These are phyloP conservation scores for Fomitiporia mediterranea DNA, from an alignment of 1,284 basidiomycete species.

Conservation along the genomic window DNA sequence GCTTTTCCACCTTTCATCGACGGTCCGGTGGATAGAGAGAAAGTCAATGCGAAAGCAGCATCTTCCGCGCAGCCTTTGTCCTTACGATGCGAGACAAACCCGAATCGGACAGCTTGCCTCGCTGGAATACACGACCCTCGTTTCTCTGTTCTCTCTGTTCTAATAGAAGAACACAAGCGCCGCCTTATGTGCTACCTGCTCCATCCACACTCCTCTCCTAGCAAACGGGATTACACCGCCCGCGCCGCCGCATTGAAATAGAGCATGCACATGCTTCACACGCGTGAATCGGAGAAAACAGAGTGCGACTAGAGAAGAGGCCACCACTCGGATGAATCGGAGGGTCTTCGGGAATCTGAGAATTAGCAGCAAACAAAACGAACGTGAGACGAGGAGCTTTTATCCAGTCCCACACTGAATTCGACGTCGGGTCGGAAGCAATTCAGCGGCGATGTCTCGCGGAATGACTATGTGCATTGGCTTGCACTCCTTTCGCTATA, in stretches of 20 bases:
- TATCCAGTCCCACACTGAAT: neutral
- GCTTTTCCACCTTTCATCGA: neutral
- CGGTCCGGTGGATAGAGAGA: neutral
- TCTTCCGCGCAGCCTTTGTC: neutral
- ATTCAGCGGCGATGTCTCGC: neutral
- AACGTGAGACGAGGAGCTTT: neutral
- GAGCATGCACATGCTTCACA: too few species aligned
- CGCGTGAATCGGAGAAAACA: too few species aligned
- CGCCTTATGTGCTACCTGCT: neutral
- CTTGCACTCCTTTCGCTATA: too few species aligned
- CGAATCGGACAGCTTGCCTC: too few species aligned
- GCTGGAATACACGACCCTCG: too few species aligned
- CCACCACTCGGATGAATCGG: neutral
- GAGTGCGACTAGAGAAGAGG: too few species aligned
- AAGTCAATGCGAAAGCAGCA: neutral
- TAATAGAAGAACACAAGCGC: neutral
- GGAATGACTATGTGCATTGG: too few species aligned
- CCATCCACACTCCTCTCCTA: neutral
- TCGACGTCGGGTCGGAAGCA: neutral
- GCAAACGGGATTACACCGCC: neutral
- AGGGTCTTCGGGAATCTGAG: neutral
- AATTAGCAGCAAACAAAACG: too few species aligned
- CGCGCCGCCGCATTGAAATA: too few species aligned
- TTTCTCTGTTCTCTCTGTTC: neutral
- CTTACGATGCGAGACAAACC: neutral